A percentile compares a stretch with the other conserved stretches of the same genome.
phyloP scores from a whole-genome alignment of 495 filamentous ascomycete genomes.

The Hypoxylon fuscum region DNA sequence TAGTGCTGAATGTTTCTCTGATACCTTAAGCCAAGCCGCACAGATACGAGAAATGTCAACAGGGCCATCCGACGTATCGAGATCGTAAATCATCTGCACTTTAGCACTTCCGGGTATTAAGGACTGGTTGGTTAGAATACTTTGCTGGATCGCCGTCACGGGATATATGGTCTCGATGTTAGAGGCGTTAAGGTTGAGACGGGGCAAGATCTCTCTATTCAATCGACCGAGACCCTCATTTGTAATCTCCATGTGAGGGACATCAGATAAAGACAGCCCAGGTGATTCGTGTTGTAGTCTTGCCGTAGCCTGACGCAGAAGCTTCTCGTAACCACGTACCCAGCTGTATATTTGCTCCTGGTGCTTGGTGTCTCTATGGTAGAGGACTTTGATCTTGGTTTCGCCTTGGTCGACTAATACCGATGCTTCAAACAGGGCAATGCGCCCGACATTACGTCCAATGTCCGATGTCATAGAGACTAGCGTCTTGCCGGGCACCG shows the following conservation, averaged over 20 bases:
- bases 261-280: conserved; percentile 67
- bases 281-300: conserved; percentile 58
- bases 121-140: conserved; percentile 68
- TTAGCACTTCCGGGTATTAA: conserved; percentile 67
- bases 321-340: conserved; percentile 66
- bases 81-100: conserved; percentile 68
- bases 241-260: conserved; percentile 69
- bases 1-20: conserved; percentile 49
- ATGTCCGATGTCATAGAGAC: conserved; percentile 65
- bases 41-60: conserved; percentile 55
- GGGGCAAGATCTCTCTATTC: conserved; percentile 58
- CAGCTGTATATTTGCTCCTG: conserved; percentile 65
- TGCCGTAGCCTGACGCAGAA: conserved; percentile 60
- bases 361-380: conserved; percentile 67
- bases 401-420: conserved; percentile 65
- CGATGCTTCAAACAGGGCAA: conserved; percentile 72
- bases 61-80: conserved; percentile 50
- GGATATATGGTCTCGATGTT: conserved; percentile 67
- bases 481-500: conserved; percentile 51
- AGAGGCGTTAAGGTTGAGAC: conserved; percentile 56
- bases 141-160: conserved; percentile 73
- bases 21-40: conserved; percentile 55
- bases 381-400: conserved; percentile 71
- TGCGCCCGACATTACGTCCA: conserved; percentile 61
- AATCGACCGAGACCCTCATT: conserved; percentile 65